Evolutionary conservation across 2,329 filamentous ascomycete species (phyloP), one percentile per base, ranked within the genome.

Genomic region (Chrysosporium keratinophilum): DNA sequence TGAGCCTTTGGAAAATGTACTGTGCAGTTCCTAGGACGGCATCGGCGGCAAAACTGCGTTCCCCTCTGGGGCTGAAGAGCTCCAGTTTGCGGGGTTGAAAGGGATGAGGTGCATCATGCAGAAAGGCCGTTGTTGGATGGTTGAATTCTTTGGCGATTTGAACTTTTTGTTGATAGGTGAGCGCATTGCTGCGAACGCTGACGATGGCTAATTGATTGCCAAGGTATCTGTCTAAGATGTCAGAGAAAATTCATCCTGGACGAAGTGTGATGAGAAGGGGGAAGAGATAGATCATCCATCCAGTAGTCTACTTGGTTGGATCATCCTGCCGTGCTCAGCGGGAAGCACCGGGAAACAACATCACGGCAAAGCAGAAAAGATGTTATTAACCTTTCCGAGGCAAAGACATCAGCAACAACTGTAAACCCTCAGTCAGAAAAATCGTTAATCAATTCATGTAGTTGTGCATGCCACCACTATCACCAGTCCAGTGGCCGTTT

Each of bases 121-220:
- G 66, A 62, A 84, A 84, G 45, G 82, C 78, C 0, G 80, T 83
- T 65, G 83, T 80, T 49, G 78, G 81, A 61, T 81, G 76, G 66
- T 81, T 81, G 70, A 84, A 83, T 66, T 84, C 81, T 54, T 73
- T 70, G 42, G 81, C 79, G 56, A 84, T 77, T 57, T 67, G 63
- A 62, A 81, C 79, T 62, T 84, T 83, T 61, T 76, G 73, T 1
- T 69, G 64, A 60, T 79, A 75, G 1, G 72, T 71, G 19, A 82
- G 68, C 12, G 62, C 60, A n/a, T 66, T 60, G 7, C 66, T 66
- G 15, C 63, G 78, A 56, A 83, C 69, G 46, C 74, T 70, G 56
- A 84, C 76, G 20, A 84, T 71, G 34, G 80, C 80, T 37, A 84
- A 74, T 1, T 79, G 80, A 63, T 83, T 83, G 59, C 82, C 81